These are phyloP conservation scores for Xylariaceae sp. DNA, from an alignment of 2,329 filamentous ascomycete genomes.

Conservation along the genomic window DNA sequence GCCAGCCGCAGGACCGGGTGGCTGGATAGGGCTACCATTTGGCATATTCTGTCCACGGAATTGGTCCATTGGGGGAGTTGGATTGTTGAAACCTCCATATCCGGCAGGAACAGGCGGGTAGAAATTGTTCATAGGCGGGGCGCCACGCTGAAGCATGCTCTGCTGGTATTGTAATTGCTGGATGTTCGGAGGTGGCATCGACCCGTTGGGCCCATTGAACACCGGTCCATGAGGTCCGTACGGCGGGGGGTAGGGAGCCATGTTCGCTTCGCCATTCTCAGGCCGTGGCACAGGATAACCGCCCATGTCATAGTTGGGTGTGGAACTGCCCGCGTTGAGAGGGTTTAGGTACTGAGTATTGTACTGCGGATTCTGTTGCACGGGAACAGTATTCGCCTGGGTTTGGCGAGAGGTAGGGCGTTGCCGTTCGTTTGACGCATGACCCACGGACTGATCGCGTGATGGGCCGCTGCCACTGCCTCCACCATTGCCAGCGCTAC, in stretches of 20 bases:
- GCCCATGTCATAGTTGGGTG: constrained; percentile 45
- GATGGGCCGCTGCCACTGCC: constrained; percentile 27
- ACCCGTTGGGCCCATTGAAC: constrained; percentile 43
- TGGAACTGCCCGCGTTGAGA: constrained; percentile 38
- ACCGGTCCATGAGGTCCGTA: constrained; percentile 49
- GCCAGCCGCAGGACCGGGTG: constrained; percentile 33
- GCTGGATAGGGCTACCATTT: constrained; percentile 49
- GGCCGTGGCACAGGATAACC: constrained; percentile 47
- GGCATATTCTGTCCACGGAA: constrained; percentile 49
- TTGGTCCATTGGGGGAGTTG: constrained; percentile 48
- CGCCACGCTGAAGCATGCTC: constrained; percentile 49
- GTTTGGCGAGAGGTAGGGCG: constrained; percentile 54
- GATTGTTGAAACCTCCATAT: constrained; percentile 47
- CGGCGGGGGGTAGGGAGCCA: constrained; percentile 43
- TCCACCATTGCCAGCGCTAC: not conserved
- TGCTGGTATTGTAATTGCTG: constrained; percentile 57
- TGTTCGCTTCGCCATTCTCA: constrained; percentile 47
- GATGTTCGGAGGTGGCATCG: constrained; percentile 45
- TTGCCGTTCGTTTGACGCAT: constrained; percentile 46
- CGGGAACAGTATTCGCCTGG: constrained; percentile 31
- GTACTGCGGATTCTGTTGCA: constrained; percentile 36
- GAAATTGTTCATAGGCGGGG: constrained; percentile 52
- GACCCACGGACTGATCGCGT: constrained; percentile 43
- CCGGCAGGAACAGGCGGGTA: constrained; percentile 53
- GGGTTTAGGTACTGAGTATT: constrained; percentile 51